These are phyloP conservation scores for Solanum bulbocastanum DNA, from an alignment of 257 asterid genomes.

Conservation along the genomic window DNA sequence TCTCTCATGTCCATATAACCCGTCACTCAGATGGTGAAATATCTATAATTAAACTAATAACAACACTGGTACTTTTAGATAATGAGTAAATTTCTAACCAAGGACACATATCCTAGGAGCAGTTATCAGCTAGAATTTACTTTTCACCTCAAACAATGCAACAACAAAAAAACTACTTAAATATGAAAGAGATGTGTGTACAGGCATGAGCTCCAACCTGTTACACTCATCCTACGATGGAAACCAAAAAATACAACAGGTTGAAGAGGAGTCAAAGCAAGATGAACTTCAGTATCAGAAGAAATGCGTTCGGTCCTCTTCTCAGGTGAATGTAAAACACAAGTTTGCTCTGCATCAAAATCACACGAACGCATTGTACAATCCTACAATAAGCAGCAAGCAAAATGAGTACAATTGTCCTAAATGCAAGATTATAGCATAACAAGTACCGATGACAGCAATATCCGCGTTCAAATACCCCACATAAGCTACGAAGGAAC, in stretches of 20 bases:
- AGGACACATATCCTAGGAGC: background rate
- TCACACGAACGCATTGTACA: conserved; percentile 96
- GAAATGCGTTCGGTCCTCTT: conserved; percentile 91
- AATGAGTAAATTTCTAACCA: background rate
- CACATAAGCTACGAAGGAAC: background rate
- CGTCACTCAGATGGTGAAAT: background rate
- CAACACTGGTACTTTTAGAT: background rate
- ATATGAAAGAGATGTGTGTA: background rate
- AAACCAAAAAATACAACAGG: conserved; percentile 97
- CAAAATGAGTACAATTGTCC: background rate
- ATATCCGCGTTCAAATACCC: background rate
- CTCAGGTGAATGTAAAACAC: conserved; percentile 96
- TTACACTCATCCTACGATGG: conserved; percentile 96
- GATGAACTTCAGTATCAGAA: conserved; percentile 92
- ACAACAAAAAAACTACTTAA: background rate
- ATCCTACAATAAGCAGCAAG: conserved; percentile 42
- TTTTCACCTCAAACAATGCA: background rate
- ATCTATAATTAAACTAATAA: background rate
- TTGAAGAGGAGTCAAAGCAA: conserved; percentile 95
- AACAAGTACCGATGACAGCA: background rate
- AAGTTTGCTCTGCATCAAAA: conserved; percentile 93
- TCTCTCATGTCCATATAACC: background rate
- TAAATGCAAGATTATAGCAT: background rate
- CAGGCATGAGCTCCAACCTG: conserved; percentile 36
- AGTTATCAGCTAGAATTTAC: background rate